Evolutionary conservation across 306 rosid genomes (phyloP).

Genomic region (Pyrus communis): DNA sequence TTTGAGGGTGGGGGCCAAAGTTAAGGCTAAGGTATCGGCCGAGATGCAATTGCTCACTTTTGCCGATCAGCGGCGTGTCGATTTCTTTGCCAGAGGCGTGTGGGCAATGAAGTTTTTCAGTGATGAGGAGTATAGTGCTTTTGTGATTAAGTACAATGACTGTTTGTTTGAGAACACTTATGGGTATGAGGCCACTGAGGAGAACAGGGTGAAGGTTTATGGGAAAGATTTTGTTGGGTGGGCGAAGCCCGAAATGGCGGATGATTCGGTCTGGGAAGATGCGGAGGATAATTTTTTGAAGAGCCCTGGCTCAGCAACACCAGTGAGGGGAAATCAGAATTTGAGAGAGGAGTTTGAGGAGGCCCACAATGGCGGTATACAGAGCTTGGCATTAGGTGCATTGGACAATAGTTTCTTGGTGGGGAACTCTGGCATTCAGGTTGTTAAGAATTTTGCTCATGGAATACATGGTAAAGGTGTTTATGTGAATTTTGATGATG

Average conservation of each 20-base stretch:
- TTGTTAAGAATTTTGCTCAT: constrained; percentile 74
- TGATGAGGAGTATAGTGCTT: constrained; percentile 42
- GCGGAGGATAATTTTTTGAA: constrained; percentile 58
- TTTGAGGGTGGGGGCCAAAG: constrained; percentile 56
- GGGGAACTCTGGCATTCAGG: constrained; percentile 77
- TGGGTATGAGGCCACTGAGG: constrained; percentile 59
- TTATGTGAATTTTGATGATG: constrained; percentile 62
- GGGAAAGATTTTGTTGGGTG: constrained; percentile 90
- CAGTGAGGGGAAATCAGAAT: constrained; percentile 45
- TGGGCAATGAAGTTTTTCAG: constrained; percentile 88
- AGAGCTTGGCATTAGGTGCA: constrained; percentile 92
- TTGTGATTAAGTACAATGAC: constrained; percentile 45
- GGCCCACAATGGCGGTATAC: constrained; percentile 77
- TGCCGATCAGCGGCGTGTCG: constrained; percentile 68
- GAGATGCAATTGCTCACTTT: constrained; percentile 53
- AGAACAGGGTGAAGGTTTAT: constrained; percentile 63
- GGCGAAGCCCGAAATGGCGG: constrained; percentile 81
- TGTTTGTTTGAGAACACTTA: constrained; percentile 78
- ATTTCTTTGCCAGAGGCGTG: constrained; percentile 74
- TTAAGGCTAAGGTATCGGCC: constrained; percentile 24
- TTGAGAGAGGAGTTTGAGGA: constrained; percentile 88
- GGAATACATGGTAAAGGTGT: constrained; percentile 96
- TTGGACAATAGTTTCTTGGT: constrained; percentile 92
- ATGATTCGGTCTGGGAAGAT: constrained; percentile 95
- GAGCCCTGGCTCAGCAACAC: constrained; percentile 57